Conservation (phyloP, 768 basidiomycete species). For the Lactifluus echinatus region DNA sequence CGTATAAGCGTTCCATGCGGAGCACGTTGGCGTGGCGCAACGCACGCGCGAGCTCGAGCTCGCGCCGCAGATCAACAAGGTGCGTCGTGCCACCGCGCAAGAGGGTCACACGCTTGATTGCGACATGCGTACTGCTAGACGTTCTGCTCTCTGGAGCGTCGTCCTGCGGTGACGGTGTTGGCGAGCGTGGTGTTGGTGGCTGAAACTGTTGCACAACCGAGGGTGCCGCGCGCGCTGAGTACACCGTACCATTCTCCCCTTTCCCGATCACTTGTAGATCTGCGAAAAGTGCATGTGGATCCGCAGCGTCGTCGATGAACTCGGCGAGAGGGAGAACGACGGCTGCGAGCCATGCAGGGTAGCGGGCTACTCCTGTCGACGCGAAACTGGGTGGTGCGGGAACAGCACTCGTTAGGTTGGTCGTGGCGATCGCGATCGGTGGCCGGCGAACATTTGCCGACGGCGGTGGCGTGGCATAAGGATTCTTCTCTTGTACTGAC, state of each 20-base stretch:
- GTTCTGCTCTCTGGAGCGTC: not conserved
- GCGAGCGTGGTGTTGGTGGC: constrained; percentile 17
- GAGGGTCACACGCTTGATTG: constrained; percentile 67
- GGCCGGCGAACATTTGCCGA: not conserved
- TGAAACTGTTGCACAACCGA: not conserved
- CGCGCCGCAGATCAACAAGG: constrained; percentile 51
- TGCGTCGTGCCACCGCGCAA: constrained; percentile 51
- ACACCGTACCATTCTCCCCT: constrained; percentile 74
- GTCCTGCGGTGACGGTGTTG: not conserved
- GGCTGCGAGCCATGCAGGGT: constrained; percentile 54
- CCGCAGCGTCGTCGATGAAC: constrained; percentile 53
- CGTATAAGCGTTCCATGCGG: constrained; percentile 60
- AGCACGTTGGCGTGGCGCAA: constrained; percentile 56
- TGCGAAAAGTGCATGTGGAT: constrained; percentile 56
- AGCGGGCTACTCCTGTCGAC: constrained; percentile 25
- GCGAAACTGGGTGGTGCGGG: not conserved
- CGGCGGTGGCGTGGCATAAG: not conserved
- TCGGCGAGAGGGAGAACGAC: constrained; percentile 50
- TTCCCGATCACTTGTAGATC: constrained; percentile 75
- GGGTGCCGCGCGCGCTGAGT: constrained; percentile 29
- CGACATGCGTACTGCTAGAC: too few relatives aligned
- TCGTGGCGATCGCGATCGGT: not conserved
- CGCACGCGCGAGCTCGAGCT: constrained; percentile 50
- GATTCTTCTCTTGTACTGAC: not conserved
- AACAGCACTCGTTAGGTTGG: not conserved